Percentiles rank a stretch among this genome's conserved stretches.
Conservation (phyloP, 441 rosid species). For the Corymbia citriodora region DNA sequence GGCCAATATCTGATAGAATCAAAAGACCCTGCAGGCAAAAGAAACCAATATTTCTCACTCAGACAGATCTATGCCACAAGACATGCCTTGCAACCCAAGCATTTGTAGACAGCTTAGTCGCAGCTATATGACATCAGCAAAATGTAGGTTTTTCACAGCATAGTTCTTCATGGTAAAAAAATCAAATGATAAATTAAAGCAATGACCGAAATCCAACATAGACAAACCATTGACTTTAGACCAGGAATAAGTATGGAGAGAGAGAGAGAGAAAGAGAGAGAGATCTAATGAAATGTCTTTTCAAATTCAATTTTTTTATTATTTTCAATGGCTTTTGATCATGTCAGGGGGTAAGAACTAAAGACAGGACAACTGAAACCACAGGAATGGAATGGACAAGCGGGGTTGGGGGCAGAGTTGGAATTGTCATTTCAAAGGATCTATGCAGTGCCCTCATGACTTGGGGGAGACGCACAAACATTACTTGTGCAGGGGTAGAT, state of each 20-base stretch:
- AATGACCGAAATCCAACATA: not conserved
- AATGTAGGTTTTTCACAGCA: not conserved
- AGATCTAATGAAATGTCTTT: not conserved
- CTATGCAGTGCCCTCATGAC: not conserved
- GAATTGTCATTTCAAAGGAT: not conserved
- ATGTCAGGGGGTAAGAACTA: not conserved
- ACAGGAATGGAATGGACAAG: not conserved
- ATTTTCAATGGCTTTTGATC: not conserved
- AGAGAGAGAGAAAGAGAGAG: not conserved
- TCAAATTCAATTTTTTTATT: not conserved
- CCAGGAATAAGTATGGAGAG: not conserved
- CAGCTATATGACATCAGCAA: not conserved
- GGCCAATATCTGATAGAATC: conserved; percentile 77
- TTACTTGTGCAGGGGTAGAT: not conserved
- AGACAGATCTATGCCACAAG: not conserved
- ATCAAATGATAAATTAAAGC: not conserved
- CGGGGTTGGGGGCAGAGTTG: not conserved
- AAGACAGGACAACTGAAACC: not conserved
- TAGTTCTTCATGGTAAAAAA: not conserved
- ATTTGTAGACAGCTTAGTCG: not conserved
- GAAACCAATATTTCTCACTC: not conserved
- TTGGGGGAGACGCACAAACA: not conserved
- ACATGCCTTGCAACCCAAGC: not conserved
- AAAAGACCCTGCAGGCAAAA: conserved; percentile 67
- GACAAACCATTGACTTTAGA: not conserved